Evolutionary conservation across 306 rosid species (phyloP).

Genomic region (Pyrus bretschneideri): DNA sequence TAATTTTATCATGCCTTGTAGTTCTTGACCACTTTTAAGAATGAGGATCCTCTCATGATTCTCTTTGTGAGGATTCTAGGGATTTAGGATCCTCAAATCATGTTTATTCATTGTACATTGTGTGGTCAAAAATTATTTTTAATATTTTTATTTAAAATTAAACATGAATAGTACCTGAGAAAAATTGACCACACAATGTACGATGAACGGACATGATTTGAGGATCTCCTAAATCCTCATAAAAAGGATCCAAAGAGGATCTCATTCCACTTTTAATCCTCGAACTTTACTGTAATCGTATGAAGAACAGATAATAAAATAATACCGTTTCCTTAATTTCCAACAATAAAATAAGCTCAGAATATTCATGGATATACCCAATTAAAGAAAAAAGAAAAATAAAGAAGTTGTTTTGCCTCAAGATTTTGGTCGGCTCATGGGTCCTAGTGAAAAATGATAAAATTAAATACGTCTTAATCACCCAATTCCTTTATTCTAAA

Average conservation of each 20-base stretch:
- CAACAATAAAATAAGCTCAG: background rate
- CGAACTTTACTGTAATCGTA: background rate
- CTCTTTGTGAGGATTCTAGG: no score
- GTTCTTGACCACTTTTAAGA: background rate
- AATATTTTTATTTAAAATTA: no score
- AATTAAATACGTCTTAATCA: background rate
- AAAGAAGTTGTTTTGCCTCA: background rate
- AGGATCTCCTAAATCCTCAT: no score
- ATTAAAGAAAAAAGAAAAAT: background rate
- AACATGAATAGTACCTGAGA: no score
- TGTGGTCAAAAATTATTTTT: rapidly evolving
- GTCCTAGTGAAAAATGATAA: background rate
- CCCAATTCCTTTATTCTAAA: background rate
- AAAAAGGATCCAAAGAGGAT: no score
- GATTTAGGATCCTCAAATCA: no score
- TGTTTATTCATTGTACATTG: no score
- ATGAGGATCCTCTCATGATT: no score
- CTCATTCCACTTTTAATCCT: background rate
- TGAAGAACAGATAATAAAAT: background rate
- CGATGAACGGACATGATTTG: no score
- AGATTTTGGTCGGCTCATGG: constrained; percentile 16
- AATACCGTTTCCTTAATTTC: background rate
- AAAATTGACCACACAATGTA: no score
- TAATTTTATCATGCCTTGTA: background rate
- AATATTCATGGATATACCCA: background rate